Evolutionary conservation across 176 grass and related monocot species (phyloP).

Genomic region (Calamus simplicifolius): DNA sequence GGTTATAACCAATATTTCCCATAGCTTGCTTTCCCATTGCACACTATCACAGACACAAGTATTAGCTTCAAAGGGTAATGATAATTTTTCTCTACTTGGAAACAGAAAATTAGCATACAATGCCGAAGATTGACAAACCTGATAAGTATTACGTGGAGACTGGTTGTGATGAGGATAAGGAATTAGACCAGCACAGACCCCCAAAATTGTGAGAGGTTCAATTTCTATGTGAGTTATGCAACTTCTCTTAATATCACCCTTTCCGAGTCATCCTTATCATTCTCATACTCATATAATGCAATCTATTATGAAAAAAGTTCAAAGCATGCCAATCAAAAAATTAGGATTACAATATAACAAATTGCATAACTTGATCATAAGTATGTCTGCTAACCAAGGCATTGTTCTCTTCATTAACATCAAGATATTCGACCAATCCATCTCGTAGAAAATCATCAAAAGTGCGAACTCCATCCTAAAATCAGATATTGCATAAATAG

Average conservation of each 20-base stretch:
- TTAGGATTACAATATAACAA: conserved; percentile 14
- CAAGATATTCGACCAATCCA: conserved; percentile 95
- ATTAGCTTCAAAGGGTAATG: conserved; percentile 5
- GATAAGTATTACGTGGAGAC: conserved; percentile 95
- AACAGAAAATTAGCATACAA: conserved; percentile 1
- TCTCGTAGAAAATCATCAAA: conserved; percentile 95
- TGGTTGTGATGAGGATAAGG: conserved; percentile 98
- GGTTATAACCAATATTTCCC: conserved; percentile 96
- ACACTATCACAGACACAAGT: conserved; percentile 44
- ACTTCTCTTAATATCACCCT: conserved; percentile 46
- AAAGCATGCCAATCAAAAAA: conserved; percentile 4
- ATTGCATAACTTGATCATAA: conserved; percentile 6
- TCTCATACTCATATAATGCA: conserved; percentile 72
- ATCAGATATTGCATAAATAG: too few species aligned
- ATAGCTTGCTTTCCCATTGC: conserved; percentile 99
- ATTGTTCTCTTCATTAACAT: conserved; percentile 99
- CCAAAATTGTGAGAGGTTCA: conserved; percentile 82
- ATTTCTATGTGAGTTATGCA: conserved; percentile 91
- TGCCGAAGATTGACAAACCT: conserved; percentile 36
- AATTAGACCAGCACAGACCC: conserved; percentile 86
- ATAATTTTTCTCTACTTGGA: neutral
- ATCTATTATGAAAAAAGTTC: conserved; percentile 44
- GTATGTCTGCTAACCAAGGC: conserved; percentile 46
- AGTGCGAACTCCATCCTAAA: conserved; percentile 68
- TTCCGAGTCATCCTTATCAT: conserved; percentile 37